phyloP scores from a whole-genome alignment of 768 basidiomycete species.

The Rhizopogon roseolus region DNA sequence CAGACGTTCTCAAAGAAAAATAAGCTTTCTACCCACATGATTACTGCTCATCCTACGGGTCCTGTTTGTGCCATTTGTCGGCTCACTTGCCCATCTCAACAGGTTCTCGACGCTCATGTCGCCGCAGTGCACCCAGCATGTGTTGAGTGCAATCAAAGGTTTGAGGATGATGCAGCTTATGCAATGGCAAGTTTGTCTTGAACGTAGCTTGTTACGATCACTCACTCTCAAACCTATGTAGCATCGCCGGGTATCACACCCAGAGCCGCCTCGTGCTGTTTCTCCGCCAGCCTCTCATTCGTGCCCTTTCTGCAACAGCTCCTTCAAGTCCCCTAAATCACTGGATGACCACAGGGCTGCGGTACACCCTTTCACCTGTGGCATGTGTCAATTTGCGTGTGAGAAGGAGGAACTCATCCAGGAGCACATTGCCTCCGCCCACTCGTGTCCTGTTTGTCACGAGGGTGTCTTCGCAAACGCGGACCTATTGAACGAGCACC shows the following conservation, averaged over 20 bases:
- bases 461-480: conserved; percentile 24
- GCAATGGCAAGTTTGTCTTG: conserved; percentile 20
- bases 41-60: conserved; percentile 18
- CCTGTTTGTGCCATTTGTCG: conserved; percentile 22
- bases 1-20: conserved; percentile 14
- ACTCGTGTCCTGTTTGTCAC: conserved; percentile 28
- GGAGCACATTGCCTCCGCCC: conserved; percentile 22
- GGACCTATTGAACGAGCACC: conserved; percentile 20
- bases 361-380: not conserved
- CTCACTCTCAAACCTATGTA: not conserved
- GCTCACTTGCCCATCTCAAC: conserved; percentile 14
- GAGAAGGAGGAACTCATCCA: conserved; percentile 9
- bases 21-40: conserved; percentile 20
- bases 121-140: conserved; percentile 32
- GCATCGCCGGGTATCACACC: not conserved
- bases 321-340: not conserved
- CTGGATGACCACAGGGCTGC: not conserved
- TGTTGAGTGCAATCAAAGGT: conserved; percentile 26
- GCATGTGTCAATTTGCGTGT: not conserved
- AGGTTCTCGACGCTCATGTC: conserved; percentile 24
- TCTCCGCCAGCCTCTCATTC: not conserved
- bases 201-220: not conserved
- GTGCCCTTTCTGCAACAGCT: not conserved
- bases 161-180: conserved; percentile 26
- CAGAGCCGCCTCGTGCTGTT: not conserved